Conservation (phyloP, 2,329 filamentous ascomycete genomes). For the Trichoderma sp. region DNA sequence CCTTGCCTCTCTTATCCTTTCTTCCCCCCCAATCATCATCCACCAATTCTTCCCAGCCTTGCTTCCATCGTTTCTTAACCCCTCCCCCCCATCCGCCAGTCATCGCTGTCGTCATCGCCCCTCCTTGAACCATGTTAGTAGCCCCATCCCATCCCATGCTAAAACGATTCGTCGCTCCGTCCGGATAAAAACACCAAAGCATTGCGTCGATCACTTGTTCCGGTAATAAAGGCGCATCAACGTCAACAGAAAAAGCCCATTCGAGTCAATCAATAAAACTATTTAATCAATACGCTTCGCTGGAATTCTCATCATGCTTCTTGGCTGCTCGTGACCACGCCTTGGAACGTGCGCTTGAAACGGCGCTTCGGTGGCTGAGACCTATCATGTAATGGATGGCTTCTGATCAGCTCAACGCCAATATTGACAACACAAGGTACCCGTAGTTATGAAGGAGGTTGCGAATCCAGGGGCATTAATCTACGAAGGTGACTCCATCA, state of each 20-base stretch:
- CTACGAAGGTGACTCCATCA: not conserved
- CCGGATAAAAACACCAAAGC: not conserved
- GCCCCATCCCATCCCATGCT: not conserved
- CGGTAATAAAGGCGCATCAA: not conserved
- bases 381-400: not conserved
- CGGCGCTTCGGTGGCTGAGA: not conserved
- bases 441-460: not conserved
- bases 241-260: not conserved
- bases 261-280: not conserved
- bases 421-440: not conserved
- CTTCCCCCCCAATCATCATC: not conserved
- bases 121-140: not conserved
- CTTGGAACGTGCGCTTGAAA: not conserved
- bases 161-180: not conserved
- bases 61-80: not conserved
- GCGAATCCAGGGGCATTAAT: not conserved
- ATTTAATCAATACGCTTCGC: not conserved
- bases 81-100: slow-evolving; percentile 7
- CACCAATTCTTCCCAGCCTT: not conserved
- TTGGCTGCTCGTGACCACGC: not conserved
- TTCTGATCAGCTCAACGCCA: not conserved
- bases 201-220: not conserved
- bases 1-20: not conserved
- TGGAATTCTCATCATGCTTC: slow-evolving; percentile 5
- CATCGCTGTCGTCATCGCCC: slow-evolving; percentile 17